These are phyloP conservation scores for Verbena officinalis DNA, from an alignment of 257 asterid species.

Conservation along the genomic window DNA sequence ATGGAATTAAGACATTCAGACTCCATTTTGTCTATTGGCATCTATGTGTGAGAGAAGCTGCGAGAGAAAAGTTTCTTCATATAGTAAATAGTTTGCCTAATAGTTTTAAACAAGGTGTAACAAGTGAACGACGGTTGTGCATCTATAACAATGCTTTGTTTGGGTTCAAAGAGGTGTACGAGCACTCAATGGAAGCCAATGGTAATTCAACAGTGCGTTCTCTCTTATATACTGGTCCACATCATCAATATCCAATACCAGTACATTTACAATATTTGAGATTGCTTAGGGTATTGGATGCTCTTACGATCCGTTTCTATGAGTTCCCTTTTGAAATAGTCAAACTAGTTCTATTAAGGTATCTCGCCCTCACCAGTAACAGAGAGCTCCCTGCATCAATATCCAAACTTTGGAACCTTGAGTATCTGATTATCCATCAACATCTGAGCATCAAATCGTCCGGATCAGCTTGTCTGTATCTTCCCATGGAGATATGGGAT, in stretches of 20 bases:
- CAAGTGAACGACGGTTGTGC: constrained; percentile 12
- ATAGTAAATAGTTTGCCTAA: background rate
- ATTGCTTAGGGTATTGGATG: constrained; percentile 18
- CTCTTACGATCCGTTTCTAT: constrained; percentile 16
- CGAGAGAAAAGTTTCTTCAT: constrained; percentile 9
- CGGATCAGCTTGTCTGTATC: background rate
- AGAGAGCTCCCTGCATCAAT: constrained; percentile 13
- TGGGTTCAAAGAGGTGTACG: constrained; percentile 19
- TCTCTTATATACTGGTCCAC: constrained; percentile 14
- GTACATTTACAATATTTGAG: background rate
- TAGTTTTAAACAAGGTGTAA: background rate
- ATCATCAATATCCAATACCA: constrained; percentile 18
- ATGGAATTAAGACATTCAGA: constrained; percentile 19
- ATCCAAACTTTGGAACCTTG: constrained; percentile 24
- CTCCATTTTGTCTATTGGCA: constrained; percentile 31
- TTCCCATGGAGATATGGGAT: constrained; percentile 21
- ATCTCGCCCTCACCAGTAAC: constrained; percentile 22
- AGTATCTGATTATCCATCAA: constrained; percentile 20
- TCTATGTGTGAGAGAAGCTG: constrained; percentile 22
- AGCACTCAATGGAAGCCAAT: constrained; percentile 17
- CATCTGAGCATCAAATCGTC: background rate
- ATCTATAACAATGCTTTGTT: constrained; percentile 22
- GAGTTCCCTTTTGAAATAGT: constrained; percentile 2
- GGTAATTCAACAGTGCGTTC: constrained; percentile 15
- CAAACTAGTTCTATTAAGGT: constrained; percentile 12